Conservation (phyloP, 305 asterid genomes). For the Plantago coronopus region DNA sequence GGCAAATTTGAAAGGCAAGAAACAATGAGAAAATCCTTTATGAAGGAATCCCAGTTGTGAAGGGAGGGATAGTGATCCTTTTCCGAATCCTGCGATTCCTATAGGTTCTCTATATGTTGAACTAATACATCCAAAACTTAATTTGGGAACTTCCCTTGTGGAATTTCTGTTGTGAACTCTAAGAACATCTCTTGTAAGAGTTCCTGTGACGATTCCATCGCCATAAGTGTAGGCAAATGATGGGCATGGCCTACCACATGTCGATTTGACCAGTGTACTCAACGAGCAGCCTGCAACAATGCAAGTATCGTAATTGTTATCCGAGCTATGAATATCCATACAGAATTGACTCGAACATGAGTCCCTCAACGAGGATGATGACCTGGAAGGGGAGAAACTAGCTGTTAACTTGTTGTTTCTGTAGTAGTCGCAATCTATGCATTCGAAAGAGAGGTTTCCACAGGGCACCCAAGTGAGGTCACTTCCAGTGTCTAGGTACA, state of each 20-base stretch:
- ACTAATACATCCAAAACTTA: slow-evolving; percentile 63
- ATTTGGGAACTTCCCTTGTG: slow-evolving; percentile 39
- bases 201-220: slow-evolving; percentile 52
- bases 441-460: slow-evolving; percentile 54
- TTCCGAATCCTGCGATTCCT: slow-evolving; percentile 78
- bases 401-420: slow-evolving; percentile 28
- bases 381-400: slow-evolving; percentile 45
- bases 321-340: slow-evolving; percentile 48
- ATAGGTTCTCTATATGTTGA: slow-evolving; percentile 61
- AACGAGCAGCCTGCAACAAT: slow-evolving; percentile 57
- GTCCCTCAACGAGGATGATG: slow-evolving; percentile 50
- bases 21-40: slow-evolving; percentile 75
- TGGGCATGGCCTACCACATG: slow-evolving; percentile 71
- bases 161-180: slow-evolving; percentile 38
- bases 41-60: slow-evolving; percentile 69
- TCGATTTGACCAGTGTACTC: slow-evolving; percentile 37
- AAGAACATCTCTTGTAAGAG: slow-evolving; percentile 53
- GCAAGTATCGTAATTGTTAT: slow-evolving; percentile 53
- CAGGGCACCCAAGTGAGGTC: slow-evolving; percentile 67
- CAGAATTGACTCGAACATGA: slow-evolving; percentile 52
- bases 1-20: slow-evolving; percentile 68
- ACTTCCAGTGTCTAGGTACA: slow-evolving; percentile 47
- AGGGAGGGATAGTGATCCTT: slow-evolving; percentile 69
- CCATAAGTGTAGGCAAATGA: slow-evolving; percentile 70
- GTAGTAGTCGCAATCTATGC: slow-evolving; percentile 56